Percentiles rank a stretch among this genome's conserved stretches.
These are phyloP conservation scores for Hypoxylon fuscum DNA, from an alignment of 495 filamentous ascomycete genomes.

Conservation along the genomic window DNA sequence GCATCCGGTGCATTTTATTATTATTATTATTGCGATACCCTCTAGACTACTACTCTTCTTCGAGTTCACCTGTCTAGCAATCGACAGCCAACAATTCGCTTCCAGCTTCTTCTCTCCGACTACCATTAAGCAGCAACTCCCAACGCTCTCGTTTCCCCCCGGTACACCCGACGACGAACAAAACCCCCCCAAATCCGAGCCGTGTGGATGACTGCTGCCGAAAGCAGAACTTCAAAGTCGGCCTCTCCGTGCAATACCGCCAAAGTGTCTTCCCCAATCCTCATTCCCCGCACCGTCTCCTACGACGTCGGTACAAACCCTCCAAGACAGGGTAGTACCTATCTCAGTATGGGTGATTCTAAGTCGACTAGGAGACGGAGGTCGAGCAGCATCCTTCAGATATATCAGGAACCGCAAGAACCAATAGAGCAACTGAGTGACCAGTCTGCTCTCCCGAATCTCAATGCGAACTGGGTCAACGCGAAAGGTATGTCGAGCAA, in stretches of 20 bases:
- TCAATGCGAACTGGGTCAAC: constrained; percentile 99
- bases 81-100: constrained; percentile 1
- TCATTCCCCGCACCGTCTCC: constrained; percentile 80
- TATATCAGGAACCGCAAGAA: constrained; percentile 92
- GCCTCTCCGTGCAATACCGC: constrained; percentile 68
- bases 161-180: constrained; percentile 20
- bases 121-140: constrained; percentile 5
- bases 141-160: constrained; percentile 10
- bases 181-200: not conserved
- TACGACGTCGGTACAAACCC: constrained; percentile 79
- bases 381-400: constrained; percentile 88
- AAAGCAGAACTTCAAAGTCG: constrained; percentile 25
- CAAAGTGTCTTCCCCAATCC: constrained; percentile 83
- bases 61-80: constrained; percentile 6
- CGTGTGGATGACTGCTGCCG: constrained; percentile 30
- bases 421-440: constrained; percentile 95
- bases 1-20: constrained; percentile 23
- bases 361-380: constrained; percentile 75
- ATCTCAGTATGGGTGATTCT: constrained; percentile 58
- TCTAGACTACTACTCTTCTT: constrained; percentile 19
- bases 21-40: constrained; percentile 34
- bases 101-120: constrained; percentile 1
- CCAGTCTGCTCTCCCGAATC: constrained; percentile 90
- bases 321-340: constrained; percentile 57
- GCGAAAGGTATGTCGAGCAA: constrained; percentile 79